Evolutionary conservation across 2,329 filamentous ascomycete species (phyloP).

Genomic region (Trichoderma oligosporum): DNA sequence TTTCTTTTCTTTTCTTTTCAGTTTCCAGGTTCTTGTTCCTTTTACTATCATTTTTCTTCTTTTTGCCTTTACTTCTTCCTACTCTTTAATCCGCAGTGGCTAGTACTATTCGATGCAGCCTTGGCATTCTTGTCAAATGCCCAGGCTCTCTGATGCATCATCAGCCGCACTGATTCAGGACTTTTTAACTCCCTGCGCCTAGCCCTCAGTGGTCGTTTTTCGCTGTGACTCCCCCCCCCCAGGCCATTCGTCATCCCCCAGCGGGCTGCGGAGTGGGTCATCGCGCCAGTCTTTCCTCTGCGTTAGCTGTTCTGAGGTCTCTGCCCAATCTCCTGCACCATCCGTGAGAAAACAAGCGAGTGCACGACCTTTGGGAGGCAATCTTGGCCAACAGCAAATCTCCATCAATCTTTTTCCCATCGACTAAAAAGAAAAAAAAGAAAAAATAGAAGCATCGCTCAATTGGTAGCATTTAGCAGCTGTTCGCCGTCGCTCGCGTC

Average conservation of each 20-base stretch:
- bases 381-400: conserved; percentile 1
- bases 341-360: conserved; percentile 4
- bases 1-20: neutral
- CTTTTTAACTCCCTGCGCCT: neutral
- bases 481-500: conserved; percentile 13
- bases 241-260: conserved; percentile 16
- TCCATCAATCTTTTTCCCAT: conserved; percentile 1
- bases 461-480: conserved; percentile 21
- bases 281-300: conserved; percentile 17
- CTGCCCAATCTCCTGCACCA: conserved; percentile 20
- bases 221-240: conserved; percentile 10
- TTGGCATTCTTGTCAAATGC: too few relatives aligned
- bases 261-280: conserved; percentile 19
- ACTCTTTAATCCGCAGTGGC: neutral
- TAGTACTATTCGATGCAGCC: too few relatives aligned
- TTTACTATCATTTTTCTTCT: neutral
- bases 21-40: neutral
- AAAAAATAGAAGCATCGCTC: conserved; percentile 20
- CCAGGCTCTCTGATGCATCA: neutral
- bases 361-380: neutral
- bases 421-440: too few relatives aligned
- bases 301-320: conserved; percentile 11
- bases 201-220: neutral
- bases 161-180: too few relatives aligned
- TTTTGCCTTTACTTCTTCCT: neutral